Evolutionary conservation across 345 rosid genomes (phyloP).

Genomic region (Kandelia obovata): DNA sequence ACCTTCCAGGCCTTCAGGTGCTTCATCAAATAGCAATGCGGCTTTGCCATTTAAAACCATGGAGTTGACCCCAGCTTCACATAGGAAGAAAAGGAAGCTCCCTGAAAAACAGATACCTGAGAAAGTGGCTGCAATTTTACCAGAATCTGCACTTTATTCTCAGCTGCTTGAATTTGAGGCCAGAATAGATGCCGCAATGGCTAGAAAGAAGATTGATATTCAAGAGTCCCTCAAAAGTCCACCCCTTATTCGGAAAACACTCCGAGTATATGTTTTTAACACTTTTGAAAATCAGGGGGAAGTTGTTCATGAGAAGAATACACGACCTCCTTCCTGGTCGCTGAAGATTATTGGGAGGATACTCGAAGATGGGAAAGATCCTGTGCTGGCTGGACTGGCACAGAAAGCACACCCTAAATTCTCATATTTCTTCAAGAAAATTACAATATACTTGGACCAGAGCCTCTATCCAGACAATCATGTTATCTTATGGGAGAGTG

Average conservation of each 20-base stretch:
- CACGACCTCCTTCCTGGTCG: conserved; percentile 50
- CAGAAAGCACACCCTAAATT: conserved; percentile 43
- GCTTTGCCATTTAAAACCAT: conserved; percentile 44
- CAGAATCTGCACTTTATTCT: conserved; percentile 49
- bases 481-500: conserved; percentile 55
- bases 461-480: conserved; percentile 54
- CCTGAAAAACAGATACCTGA: conserved; percentile 50
- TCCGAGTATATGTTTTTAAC: conserved; percentile 50
- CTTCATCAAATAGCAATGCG: conserved; percentile 30
- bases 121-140: conserved; percentile 43
- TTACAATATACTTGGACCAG: conserved; percentile 55
- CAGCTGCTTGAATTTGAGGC: conserved; percentile 57
- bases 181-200: conserved; percentile 42
- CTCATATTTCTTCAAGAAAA: conserved; percentile 52
- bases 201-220: conserved; percentile 48
- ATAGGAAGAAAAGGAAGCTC: conserved; percentile 44
- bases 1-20: conserved; percentile 44
- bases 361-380: conserved; percentile 56
- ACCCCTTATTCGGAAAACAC: conserved; percentile 40
- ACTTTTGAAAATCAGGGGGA: conserved; percentile 41
- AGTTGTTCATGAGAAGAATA: conserved; percentile 27
- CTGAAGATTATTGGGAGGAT: conserved; percentile 55
- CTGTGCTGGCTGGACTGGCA: conserved; percentile 37
- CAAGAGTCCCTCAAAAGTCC: conserved; percentile 48
- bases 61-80: conserved; percentile 52